Base-by-base conservation (phyloP, 2,329 filamentous ascomycete genomes). In the Fonsecaea erecta region DNA sequence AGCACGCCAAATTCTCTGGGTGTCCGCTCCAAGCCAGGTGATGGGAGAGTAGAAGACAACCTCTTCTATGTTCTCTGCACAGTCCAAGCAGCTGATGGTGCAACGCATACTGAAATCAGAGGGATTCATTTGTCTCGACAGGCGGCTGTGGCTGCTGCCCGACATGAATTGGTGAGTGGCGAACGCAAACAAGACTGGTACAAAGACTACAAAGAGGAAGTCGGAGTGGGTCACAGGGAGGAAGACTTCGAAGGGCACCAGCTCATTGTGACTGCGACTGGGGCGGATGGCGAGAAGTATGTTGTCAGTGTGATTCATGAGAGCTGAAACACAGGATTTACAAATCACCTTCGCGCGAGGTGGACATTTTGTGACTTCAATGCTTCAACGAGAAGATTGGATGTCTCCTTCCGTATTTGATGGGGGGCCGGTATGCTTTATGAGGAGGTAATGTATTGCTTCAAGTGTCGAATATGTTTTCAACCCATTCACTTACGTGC, bases 121-220 rank as follows among this genome's bases (percentile, higher is more conserved):
- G 59, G 63, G 1, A 65, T 65, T 14, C 55, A 65, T 24, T 48
- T 65, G 21, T 65, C 63, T 12, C 46, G 59, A n/a, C 63, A 65
- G 53, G 52, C 53, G 43, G 63, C 63, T 30, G 59, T 65, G 37
- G 34, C 63, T 21, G 63, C 63, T 21, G 63, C 63, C 16, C 61
- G 59, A 43, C 30, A 65, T 54, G 63, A 65, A 34, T 40, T 65
- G 46, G 43, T 65, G 32, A 65, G 63, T 54, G 63, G 63, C 52
- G 63, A 65, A 5, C 63, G 34, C n/a, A 59, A 55, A 37, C 30
- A 54, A 26, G 63, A 65, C 34, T 62, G 63, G 63, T 65, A 65
- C 30, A 48, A 26, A 7, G 53, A 65, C 8, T 65, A 58, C 59
- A 53, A 54, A 18, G 63, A 65, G 43, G 53, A 62, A 34, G 60